Evolutionary conservation across 2,329 filamentous ascomycete species (phyloP).

Genomic region (Dryadomyces quercus-mongolicae): DNA sequence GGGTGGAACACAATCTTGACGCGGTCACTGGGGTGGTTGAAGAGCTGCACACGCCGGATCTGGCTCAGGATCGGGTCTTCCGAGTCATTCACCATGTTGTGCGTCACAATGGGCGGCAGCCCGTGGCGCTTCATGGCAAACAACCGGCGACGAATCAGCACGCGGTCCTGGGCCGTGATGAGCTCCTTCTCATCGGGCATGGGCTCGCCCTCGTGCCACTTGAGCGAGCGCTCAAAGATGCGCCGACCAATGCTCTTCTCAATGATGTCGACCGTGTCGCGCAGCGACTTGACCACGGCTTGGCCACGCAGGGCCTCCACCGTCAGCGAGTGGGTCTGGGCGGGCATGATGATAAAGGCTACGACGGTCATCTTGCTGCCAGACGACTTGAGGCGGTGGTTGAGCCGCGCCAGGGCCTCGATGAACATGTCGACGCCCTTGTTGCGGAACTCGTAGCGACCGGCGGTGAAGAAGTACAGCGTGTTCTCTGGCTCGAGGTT

Average conservation of each 20-base stretch:
- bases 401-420: conserved; percentile 85
- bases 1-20: conserved; percentile 98
- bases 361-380: conserved; percentile 91
- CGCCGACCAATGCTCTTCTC: conserved; percentile 86
- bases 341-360: conserved; percentile 97
- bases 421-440: conserved; percentile 99
- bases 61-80: conserved; percentile 95
- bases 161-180: conserved; percentile 81
- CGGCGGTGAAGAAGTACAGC: conserved; percentile 93
- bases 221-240: conserved; percentile 85
- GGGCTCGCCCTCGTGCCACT: conserved; percentile 89
- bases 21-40: conserved; percentile 88
- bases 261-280: conserved; percentile 87
- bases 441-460: conserved; percentile 94
- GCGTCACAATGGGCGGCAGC: conserved; percentile 90
- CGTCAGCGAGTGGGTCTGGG: conserved; percentile 86
- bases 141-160: conserved; percentile 77
- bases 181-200: conserved; percentile 96
- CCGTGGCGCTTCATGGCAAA: conserved; percentile 93
- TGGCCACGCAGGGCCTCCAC: conserved; percentile 95
- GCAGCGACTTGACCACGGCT: conserved; percentile 90
- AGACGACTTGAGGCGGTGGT: conserved; percentile 75
- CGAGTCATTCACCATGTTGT: conserved; percentile 93
- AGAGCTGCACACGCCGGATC: conserved; percentile 87
- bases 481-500: conserved; percentile 96